Evolutionary conservation across 164 flowering plant species (phyloP), one percentile per base, ranked within the genome.

Genomic region (Dillenia suffruticosa): DNA sequence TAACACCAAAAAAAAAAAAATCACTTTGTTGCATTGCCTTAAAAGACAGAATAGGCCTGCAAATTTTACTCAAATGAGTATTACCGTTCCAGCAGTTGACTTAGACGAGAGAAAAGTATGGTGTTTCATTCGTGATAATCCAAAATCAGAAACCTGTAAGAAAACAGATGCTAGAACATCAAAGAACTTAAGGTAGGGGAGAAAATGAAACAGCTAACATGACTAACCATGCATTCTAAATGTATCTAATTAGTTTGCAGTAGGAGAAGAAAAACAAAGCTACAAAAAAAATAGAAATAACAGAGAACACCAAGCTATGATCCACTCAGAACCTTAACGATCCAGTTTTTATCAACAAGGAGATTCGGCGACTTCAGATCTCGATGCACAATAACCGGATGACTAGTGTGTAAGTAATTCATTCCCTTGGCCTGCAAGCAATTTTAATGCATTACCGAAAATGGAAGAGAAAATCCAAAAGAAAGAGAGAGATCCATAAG

Each of bases 261-360:
- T 19, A 19, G 40, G 5, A 32, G 40, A 6, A 6, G 5, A 26
- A 26, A 26, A 26, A 26, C 3, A 32, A 6, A 6, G 40, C 40
- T 32, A 32, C 40, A 32, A 32, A 32, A 4, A 32, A 32, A 32
- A 32, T 32, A 4, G 40, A 6, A 32, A 32, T 32, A 32, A 32
- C 4, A 32, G 6, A 32, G 40, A 32, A 32, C 6, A 6, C 7
- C 40, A 32, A 32, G 40, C 7, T 4, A 32, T 32, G 40, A 32
- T 32, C 6, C 40, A 32, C 40, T 32, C 40, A 32, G 40, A 51
- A 90, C 99, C 99, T 95, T 95, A 40, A 95, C 97, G 62, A 78
- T 88, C 99, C 99, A 95, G 58, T 95, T 91, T 73, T 86, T 95
- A 72, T 89, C 99, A 74, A 95, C 97, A 70, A 91, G 99, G 58